Conservation (phyloP, 441 rosid species). For the Geranium incanum region DNA sequence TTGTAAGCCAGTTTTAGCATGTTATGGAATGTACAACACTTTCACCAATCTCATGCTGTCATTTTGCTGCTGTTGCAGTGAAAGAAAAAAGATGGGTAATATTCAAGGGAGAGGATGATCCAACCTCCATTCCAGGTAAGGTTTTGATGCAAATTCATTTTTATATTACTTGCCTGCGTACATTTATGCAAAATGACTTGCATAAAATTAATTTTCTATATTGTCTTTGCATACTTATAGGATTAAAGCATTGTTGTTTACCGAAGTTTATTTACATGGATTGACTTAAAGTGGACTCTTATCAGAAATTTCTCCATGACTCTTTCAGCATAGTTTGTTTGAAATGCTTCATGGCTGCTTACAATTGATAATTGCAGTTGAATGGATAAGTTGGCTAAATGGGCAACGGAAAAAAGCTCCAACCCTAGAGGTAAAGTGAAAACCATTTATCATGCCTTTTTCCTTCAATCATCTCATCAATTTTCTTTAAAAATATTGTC, state of each 20-base stretch:
- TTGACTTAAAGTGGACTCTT: background rate
- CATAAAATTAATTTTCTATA: background rate
- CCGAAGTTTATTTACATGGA: background rate
- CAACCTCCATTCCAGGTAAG: constrained; percentile 76
- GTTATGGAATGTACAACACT: background rate
- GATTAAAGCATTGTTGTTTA: constrained; percentile 12
- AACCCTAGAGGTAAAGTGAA: constrained; percentile 56
- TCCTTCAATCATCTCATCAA: background rate
- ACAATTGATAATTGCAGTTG: constrained; percentile 46
- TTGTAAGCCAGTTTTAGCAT: background rate
- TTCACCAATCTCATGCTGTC: constrained; percentile 10
- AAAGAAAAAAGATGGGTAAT: constrained; percentile 93
- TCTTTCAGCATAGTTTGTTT: background rate
- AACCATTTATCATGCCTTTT: background rate
- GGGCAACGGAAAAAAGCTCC: constrained; percentile 90
- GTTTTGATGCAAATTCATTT: background rate
- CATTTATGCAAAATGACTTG: background rate
- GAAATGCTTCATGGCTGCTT: constrained; percentile 11
- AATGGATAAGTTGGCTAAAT: constrained; percentile 97
- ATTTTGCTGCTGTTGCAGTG: constrained; percentile 39
- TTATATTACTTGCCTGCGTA: background rate
- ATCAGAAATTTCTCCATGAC: background rate
- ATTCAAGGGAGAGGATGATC: constrained; percentile 79
- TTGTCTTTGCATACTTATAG: constrained; percentile 13
- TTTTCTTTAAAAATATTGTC: background rate